These are phyloP conservation scores for Chamaenerion angustifolium DNA, from an alignment of 345 rosid genomes.

Conservation along the genomic window DNA sequence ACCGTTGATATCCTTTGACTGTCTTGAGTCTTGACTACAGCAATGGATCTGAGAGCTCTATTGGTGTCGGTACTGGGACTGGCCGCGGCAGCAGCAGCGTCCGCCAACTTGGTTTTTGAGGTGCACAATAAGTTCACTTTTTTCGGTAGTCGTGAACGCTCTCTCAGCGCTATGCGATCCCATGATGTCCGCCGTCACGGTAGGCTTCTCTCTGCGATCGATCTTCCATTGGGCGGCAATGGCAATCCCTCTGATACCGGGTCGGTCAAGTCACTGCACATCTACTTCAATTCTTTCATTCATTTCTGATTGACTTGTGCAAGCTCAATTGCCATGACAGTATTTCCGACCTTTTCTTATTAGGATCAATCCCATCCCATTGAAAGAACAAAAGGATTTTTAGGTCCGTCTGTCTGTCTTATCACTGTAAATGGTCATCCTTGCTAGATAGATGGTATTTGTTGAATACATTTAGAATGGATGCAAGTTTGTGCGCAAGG, in stretches of 20 bases:
- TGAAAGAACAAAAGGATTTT: no score
- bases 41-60: conserved; percentile 17
- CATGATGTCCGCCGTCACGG: conserved; percentile 31
- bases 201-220: conserved; percentile 19
- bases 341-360: background rate
- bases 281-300: no score
- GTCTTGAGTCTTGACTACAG: background rate
- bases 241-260: conserved; percentile 30
- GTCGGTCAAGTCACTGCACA: conserved; percentile 7
- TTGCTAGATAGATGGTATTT: no score
- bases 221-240: conserved; percentile 29
- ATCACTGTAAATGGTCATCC: no score
- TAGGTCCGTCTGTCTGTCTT: no score
- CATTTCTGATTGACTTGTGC: background rate
- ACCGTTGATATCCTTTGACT: no score
- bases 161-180: conserved; percentile 17
- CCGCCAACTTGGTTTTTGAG: conserved; percentile 19
- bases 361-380: no score
- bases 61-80: conserved; percentile 1
- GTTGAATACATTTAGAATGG: no score
- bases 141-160: conserved; percentile 4
- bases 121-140: conserved; percentile 19
- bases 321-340: background rate
- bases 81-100: background rate
- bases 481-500: no score